Evolutionary conservation across 192 early-diverging fungal species (phyloP), one percentile per base, ranked within the genome.

Genomic region (Backusella sp.): DNA sequence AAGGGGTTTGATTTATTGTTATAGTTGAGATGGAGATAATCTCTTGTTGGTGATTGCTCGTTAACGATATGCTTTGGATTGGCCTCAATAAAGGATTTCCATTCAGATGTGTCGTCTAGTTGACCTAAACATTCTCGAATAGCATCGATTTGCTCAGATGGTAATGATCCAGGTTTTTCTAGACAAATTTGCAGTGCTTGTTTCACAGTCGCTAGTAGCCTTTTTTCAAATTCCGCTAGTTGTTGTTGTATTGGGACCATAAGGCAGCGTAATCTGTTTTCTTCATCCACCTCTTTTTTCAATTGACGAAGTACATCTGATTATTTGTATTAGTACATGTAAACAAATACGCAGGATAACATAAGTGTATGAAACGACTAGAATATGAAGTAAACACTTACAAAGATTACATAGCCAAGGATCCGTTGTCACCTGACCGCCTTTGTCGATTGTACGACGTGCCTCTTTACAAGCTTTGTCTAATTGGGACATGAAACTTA

Each of bases 1-100:
- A 68, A 74, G 0, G 74, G 79, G 30, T 80, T 79, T 11, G 73
- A 56, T 52, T 85, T 85, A 66, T 84, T 78, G 4, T 79, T 76
- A 39, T 85, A 84, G 19, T 81, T 73, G 23, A 85, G 65, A 41
- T 81, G 70, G 7, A 77, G 77, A n/a, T 77, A 80, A 30, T 74
- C 69, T 35, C 66, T 78, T 23, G 73, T 71, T 17, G 46, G 56
- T 17, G 66, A 66, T 34, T 86, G 75, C 59, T 78, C 80, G 66
- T 80, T 76, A 1, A 86, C 85, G 6, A 86, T 69, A 11, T 80
- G 75, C 17, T 82, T 77, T 21, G 71, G 72, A 66, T 84, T 37
- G 19, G 66, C 46, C 34, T 78, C 72, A 19, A 78, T 52, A 72
- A 86, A 84, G 23, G 73, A 49, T 32, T 42, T 69, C 85, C 85